phyloP scores from a whole-genome alignment of 2,329 filamentous ascomycete species.

The Fonsecaea erecta region DNA sequence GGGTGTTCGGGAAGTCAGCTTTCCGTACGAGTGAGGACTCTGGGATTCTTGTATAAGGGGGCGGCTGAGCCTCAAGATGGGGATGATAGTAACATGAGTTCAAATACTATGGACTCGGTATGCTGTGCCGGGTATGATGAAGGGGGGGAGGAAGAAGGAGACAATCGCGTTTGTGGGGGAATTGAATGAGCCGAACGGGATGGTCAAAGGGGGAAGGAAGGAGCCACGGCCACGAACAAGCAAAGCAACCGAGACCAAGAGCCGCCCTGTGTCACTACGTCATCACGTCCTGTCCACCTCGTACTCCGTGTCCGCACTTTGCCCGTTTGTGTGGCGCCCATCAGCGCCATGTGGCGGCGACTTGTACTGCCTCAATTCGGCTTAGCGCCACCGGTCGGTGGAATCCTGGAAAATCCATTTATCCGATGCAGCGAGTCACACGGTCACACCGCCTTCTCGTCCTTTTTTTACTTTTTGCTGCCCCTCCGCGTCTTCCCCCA shows the following conservation, averaged over 20 bases:
- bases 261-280: background rate
- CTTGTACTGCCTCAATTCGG: background rate
- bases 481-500: no score
- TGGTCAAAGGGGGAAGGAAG: no score
- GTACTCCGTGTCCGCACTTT: no score
- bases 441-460: conserved; percentile 12
- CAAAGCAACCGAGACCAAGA: no score
- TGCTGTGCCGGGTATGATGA: background rate
- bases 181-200: background rate
- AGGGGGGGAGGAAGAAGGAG: background rate
- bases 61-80: background rate
- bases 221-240: background rate
- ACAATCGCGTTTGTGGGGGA: background rate
- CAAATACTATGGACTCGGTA: background rate
- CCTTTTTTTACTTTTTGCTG: background rate
- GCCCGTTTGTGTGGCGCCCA: background rate
- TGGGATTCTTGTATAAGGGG: conserved; percentile 9
- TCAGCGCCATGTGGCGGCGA: background rate
- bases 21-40: conserved; percentile 16
- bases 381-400: background rate
- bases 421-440: conserved; percentile 5
- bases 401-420: conserved; percentile 12
- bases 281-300: no score
- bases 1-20: conserved; percentile 27
- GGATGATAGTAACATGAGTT: background rate